phyloP scores from a whole-genome alignment of 768 basidiomycete genomes.

The Trametes villosa region DNA sequence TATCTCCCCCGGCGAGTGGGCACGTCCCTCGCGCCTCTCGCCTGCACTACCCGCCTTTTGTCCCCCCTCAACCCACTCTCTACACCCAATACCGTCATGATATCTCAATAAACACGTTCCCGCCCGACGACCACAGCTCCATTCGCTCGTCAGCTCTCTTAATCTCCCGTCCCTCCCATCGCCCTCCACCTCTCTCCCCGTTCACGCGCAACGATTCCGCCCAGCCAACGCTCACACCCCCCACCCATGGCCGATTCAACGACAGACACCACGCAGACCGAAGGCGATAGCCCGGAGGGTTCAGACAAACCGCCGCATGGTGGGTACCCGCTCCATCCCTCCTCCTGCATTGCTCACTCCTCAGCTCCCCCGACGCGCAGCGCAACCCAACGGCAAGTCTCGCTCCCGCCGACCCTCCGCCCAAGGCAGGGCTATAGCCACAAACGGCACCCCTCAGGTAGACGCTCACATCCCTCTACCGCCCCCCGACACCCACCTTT shows the following conservation, averaged over 20 bases:
- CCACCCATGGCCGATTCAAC: slow-evolving; percentile 46
- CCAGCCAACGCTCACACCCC: slow-evolving; percentile 24
- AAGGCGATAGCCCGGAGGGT: slow-evolving; percentile 60
- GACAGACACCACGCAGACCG: slow-evolving; percentile 55
- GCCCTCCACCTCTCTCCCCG: slow-evolving; percentile 22
- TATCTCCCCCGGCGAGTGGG: slow-evolving; percentile 34
- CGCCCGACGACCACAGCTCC: slow-evolving; percentile 25
- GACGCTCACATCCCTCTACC: slow-evolving; percentile 50
- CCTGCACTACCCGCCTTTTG: slow-evolving; percentile 27
- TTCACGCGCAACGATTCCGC: slow-evolving; percentile 16
- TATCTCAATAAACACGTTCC: slow-evolving; percentile 39
- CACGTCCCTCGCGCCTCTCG: slow-evolving; percentile 27
- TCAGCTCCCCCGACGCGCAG: slow-evolving; percentile 12
- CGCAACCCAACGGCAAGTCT: slow-evolving; percentile 26
- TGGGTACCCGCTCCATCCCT: slow-evolving; percentile 10
- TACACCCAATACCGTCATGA: slow-evolving; percentile 43
- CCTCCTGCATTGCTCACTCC: not conserved
- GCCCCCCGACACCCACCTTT: slow-evolving; percentile 51
- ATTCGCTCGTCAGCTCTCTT: slow-evolving; percentile 17
- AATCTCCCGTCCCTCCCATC: slow-evolving; percentile 18
- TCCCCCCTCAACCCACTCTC: slow-evolving; percentile 16
- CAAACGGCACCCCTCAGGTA: slow-evolving; percentile 25
- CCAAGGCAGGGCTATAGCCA: slow-evolving; percentile 12
- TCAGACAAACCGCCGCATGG: slow-evolving; percentile 61
- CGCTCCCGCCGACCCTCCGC: slow-evolving; percentile 24